Percentiles rank a stretch among this genome's conserved stretches.
phyloP scores from a whole-genome alignment of 495 filamentous ascomycete species.

The Cercophora sp. region DNA sequence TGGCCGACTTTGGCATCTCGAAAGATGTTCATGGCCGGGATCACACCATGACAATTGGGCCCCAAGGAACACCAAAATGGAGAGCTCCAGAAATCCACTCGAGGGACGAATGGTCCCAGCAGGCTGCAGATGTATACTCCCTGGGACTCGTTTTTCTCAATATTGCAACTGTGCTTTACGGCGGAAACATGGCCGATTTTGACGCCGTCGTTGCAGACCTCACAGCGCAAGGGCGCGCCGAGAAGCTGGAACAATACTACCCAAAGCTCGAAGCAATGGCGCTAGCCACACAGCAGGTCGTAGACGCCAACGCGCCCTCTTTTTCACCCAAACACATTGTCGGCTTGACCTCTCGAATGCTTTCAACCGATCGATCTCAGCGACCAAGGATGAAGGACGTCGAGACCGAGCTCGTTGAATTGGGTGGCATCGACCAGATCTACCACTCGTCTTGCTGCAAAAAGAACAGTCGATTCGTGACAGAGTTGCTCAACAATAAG shows the following conservation, averaged over 20 bases:
- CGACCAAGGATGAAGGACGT: constrained; percentile 32
- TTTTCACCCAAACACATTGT: constrained; percentile 34
- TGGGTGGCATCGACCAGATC: constrained; percentile 41
- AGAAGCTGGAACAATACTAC: constrained; percentile 25
- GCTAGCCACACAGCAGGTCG: constrained; percentile 28
- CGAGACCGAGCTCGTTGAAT: constrained; percentile 29
- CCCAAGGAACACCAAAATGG: constrained; percentile 34
- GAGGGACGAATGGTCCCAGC: constrained; percentile 34
- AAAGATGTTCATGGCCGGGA: constrained; percentile 33
- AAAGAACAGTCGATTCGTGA: constrained; percentile 28
- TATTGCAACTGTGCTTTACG: constrained; percentile 31
- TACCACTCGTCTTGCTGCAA: constrained; percentile 41
- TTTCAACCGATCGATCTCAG: constrained; percentile 18
- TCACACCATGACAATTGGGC: constrained; percentile 32
- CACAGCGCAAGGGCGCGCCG: constrained; percentile 17
- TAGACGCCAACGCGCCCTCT: constrained; percentile 28
- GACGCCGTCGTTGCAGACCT: constrained; percentile 30
- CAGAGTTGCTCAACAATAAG: constrained; percentile 25
- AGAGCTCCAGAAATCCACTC: constrained; percentile 33
- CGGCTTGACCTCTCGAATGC: constrained; percentile 31
- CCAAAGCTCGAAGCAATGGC: constrained; percentile 22
- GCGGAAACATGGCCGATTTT: constrained; percentile 30
- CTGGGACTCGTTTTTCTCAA: constrained; percentile 33
- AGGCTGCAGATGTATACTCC: constrained; percentile 36
- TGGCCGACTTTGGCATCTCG: constrained; percentile 43